Evolutionary conservation across 176 grass and related monocot genomes (phyloP), one percentile per base, ranked within the genome.

Genomic region (Cenchrus fungigraminus): DNA sequence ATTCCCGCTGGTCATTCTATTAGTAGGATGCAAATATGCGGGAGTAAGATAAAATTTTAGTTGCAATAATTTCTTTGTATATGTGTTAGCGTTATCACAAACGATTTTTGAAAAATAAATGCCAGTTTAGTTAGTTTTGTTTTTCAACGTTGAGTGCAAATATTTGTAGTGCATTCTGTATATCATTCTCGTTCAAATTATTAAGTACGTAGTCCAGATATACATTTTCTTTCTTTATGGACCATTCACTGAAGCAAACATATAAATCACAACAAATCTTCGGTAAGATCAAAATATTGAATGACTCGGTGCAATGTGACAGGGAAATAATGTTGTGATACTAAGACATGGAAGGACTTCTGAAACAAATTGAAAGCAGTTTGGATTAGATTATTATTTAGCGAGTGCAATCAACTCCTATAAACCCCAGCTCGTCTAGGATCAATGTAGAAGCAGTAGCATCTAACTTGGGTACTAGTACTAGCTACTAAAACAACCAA

Each of bases 401-500:
- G 3, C 16, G 8, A 67, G 60, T n/a, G 4, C 68, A 32, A 17
- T 46, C 9, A 72, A 82, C 14, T 60, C 42, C 0, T 37, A 22
- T 9, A 25, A 9, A 56, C 40, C 16, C 3, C 43, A 15, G 44
- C 4, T 75, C 6, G 34, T 12, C 9, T 49, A 52, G 16, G 74
- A 71, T 60, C 60, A 28, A 43, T 12, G 16, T 53, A 37, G 78
- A 57, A 77, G 25, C 40, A 44, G n/a, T 8, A 44, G 37, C 31
- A 68, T 77, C 63, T 77, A 77, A 69, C 47, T 45, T 12, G 9
- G 60, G 66, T 72, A 50, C 67, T 72, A 79, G 51, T 72, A 50
- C 67, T 72, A 79, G 51, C 79, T 71, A 83, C 79, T 62, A 77
- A 51, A 82, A 88, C 72, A 77, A 77, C 86, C 73, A 77, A 69